Percentiles rank a stretch among this genome's conserved stretches.
These are phyloP conservation scores for Geosmithia flava DNA, from an alignment of 2,329 filamentous ascomycete genomes.

Conservation along the genomic window DNA sequence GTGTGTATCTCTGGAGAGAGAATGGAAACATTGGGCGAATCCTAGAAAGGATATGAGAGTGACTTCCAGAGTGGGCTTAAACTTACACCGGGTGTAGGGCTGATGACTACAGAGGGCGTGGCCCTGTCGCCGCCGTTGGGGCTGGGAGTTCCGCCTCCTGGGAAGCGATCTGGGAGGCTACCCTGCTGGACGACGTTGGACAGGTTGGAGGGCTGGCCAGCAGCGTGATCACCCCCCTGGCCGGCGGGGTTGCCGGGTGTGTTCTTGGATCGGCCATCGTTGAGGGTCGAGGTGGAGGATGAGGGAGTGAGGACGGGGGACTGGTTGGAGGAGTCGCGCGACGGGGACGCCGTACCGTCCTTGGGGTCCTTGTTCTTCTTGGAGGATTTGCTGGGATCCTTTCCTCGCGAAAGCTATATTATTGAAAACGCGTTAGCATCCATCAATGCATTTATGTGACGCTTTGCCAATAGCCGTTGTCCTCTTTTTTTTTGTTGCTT, in stretches of 20 bases:
- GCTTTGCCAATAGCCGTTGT: too few species aligned
- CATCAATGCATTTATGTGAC: neutral
- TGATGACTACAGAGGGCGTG: slow-evolving; percentile 85
- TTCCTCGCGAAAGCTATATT: slow-evolving; percentile 76
- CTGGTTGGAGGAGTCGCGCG: slow-evolving; percentile 40
- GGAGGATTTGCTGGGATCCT: slow-evolving; percentile 73
- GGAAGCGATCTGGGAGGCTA: slow-evolving; percentile 27
- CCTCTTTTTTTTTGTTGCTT: neutral
- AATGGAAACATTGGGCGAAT: too few species aligned
- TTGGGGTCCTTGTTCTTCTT: slow-evolving; percentile 63
- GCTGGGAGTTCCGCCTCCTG: slow-evolving; percentile 18
- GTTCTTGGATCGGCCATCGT: slow-evolving; percentile 76
- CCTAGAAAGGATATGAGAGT: neutral
- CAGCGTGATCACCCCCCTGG: slow-evolving; percentile 28
- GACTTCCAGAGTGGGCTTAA: neutral
- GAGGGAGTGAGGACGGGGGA: slow-evolving; percentile 64
- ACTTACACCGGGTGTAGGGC: slow-evolving; percentile 80
- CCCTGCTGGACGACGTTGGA: slow-evolving; percentile 22
- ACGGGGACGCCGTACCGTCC: slow-evolving; percentile 69
- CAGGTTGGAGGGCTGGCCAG: slow-evolving; percentile 25
- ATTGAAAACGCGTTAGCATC: slow-evolving; percentile 5
- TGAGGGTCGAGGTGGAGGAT: slow-evolving; percentile 78
- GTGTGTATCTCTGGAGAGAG: too few species aligned
- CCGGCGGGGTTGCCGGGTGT: slow-evolving; percentile 44
- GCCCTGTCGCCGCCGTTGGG: slow-evolving; percentile 30